Evolutionary conservation across 495 filamentous ascomycete genomes (phyloP).

Genomic region (Penicillium ucsense): DNA sequence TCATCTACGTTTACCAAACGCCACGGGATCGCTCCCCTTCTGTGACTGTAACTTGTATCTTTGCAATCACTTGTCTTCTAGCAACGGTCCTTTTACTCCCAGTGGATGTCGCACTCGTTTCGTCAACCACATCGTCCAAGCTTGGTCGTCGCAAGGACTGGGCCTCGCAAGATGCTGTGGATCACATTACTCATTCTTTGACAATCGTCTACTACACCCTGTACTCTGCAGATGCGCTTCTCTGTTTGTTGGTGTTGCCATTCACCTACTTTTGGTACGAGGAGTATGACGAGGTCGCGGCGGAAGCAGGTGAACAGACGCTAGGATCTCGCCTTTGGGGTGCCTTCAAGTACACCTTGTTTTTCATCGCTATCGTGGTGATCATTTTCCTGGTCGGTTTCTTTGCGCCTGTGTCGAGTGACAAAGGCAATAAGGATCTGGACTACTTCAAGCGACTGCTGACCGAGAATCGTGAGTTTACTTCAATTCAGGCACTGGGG

Average conservation of each 20-base stretch:
- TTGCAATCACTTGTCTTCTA: conserved; percentile 77
- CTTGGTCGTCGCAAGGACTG: conserved; percentile 85
- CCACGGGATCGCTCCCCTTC: conserved; percentile 73
- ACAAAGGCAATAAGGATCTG: conserved; percentile 55
- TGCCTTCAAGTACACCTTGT: conserved; percentile 83
- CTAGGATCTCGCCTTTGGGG: conserved; percentile 60
- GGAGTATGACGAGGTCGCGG: conserved; percentile 82
- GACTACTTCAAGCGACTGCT: conserved; percentile 87
- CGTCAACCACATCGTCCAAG: conserved; percentile 67
- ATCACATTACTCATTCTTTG: conserved; percentile 65
- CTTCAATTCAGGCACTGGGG: too few relatives aligned
- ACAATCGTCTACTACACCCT: conserved; percentile 86
- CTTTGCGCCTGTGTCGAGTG: conserved; percentile 70
- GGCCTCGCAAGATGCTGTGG: conserved; percentile 71
- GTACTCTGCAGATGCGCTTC: conserved; percentile 83
- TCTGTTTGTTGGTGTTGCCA: conserved; percentile 83
- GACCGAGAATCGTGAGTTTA: conserved; percentile 58
- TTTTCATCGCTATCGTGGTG: conserved; percentile 67
- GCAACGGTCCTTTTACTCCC: conserved; percentile 88
- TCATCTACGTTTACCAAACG: conserved; percentile 79
- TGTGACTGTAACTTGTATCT: conserved; percentile 72
- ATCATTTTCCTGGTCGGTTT: conserved; percentile 87
- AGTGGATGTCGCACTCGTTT: conserved; percentile 90
- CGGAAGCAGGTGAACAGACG: conserved; percentile 66
- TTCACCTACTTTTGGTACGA: conserved; percentile 99